Percentiles rank a stretch among this genome's conserved stretches.
These are phyloP conservation scores for Myxozyma udenii DNA, from an alignment of 805 yeast species.

Conservation along the genomic window DNA sequence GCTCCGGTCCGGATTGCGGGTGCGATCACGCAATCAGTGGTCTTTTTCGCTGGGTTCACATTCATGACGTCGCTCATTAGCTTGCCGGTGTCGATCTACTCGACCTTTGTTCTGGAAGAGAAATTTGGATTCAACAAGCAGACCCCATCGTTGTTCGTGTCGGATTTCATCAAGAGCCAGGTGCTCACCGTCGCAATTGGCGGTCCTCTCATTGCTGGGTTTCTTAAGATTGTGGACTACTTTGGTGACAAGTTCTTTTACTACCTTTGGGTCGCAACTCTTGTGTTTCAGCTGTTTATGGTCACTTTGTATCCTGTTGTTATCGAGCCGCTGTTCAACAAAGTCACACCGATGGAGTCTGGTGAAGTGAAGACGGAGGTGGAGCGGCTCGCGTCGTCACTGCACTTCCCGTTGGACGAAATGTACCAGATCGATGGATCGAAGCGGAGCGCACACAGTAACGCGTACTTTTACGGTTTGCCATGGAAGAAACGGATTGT, in stretches of 20 bases:
- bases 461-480: conserved; percentile 92
- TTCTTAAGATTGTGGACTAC: conserved; percentile 74
- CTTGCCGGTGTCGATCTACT: conserved; percentile 70
- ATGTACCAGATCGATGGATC: conserved; percentile 95
- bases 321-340: conserved; percentile 91
- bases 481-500: conserved; percentile 98
- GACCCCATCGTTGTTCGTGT: conserved; percentile 66
- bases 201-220: conserved; percentile 67
- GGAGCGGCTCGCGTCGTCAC: conserved; percentile 69
- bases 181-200: conserved; percentile 58
- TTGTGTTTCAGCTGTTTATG: conserved; percentile 66
- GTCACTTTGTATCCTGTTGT: conserved; percentile 71
- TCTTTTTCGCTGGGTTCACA: conserved; percentile 55
- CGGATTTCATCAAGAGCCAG: conserved; percentile 65
- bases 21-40: conserved; percentile 64
- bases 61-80: conserved; percentile 51
- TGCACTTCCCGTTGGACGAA: conserved; percentile 81
- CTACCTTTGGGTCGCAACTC: conserved; percentile 70
- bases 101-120: conserved; percentile 86
- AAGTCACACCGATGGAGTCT: conserved; percentile 81
- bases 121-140: conserved; percentile 89
- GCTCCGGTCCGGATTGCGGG: conserved; percentile 46
- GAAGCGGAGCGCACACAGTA: conserved; percentile 91
- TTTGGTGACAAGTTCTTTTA: conserved; percentile 79
- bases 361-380: conserved; percentile 83